These are phyloP conservation scores for Podospora comata DNA, from an alignment of 495 filamentous ascomycete genomes.

Conservation along the genomic window DNA sequence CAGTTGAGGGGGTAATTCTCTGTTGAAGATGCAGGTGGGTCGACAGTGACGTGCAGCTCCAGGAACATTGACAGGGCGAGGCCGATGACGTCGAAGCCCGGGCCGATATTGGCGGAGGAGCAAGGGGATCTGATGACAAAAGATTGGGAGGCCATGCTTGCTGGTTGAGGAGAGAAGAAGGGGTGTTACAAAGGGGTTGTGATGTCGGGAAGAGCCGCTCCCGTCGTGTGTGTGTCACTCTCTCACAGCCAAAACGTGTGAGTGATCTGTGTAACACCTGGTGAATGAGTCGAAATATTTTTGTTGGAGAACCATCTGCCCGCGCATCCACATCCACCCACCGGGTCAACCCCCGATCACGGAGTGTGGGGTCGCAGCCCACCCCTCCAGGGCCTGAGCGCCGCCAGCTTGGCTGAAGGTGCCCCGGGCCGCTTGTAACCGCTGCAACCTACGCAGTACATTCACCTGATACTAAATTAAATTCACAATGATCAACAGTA, in stretches of 20 bases:
- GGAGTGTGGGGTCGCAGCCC: conserved; percentile 1
- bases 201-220: not conserved
- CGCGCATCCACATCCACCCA: not conserved
- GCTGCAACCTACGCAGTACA: not conserved
- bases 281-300: conserved; percentile 1
- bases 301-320: not conserved
- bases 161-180: not conserved
- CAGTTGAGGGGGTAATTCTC: conserved; percentile 69
- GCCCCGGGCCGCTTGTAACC: not conserved
- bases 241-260: not conserved
- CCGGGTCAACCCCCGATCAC: conserved; percentile 2
- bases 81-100: conserved; percentile 96
- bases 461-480: not conserved
- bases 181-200: not conserved
- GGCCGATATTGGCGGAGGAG: conserved; percentile 93
- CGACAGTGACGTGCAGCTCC: conserved; percentile 72
- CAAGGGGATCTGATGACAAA: conserved; percentile 70
- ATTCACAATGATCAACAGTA: not conserved
- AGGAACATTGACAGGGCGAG: conserved; percentile 88
- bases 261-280: not conserved
- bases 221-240: not conserved
- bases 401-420: not conserved
- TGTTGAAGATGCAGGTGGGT: conserved; percentile 48
- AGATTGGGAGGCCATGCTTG: conserved; percentile 39
- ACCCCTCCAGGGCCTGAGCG: not conserved